Evolutionary conservation across 129 eudicot species (phyloP), one percentile per base, ranked within the genome.

Genomic region (Chrysanthemum makinoi): DNA sequence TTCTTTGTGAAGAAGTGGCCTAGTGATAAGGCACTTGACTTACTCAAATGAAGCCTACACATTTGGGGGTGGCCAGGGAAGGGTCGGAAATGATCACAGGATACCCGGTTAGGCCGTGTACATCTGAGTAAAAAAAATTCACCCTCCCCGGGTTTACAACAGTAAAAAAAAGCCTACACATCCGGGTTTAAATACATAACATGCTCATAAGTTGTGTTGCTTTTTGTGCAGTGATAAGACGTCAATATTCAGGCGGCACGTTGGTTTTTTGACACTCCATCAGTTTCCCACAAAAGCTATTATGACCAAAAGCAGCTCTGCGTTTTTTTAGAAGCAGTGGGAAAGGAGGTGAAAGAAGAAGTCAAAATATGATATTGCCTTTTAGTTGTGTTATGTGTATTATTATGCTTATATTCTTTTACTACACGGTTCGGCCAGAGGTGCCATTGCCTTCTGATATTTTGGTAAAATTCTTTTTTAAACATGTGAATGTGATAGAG

Each of bases 401-500:
- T n/a, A n/a, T 57, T 75, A 75, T 75, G 68, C 80, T 75, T 75
- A 47, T 56, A 75, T 75, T 75, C 80, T 75, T 75, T 58, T 56
- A 75, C 79, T 75, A 43, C 67, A 66, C 48, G 28, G 66, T 43
- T 53, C 43, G 64, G 63, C 63, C 39, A 28, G 26, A 65, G 26
- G 79, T 66, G 69, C 62, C 49, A 75, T 67, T 75, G 74, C 80
- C 80, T 75, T 66, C 49, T 75, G 74, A 75, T 35, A 67, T 56
- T 35, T 57, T 62, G 57, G n/a, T 72, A 9, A 24, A 44, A 26
- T 65, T 53, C 30, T 66, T 46, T n/a, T n/a, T 8, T 58, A 33
- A 51, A 51, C 35, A 53, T 52, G 65, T 66, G 73, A 66, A 65
- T 73, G 43, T 51, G 46, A 62, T 65, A 73, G 62, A 43, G 52